Conservation (phyloP, 257 asterid genomes). For the Mentha longifolia region DNA sequence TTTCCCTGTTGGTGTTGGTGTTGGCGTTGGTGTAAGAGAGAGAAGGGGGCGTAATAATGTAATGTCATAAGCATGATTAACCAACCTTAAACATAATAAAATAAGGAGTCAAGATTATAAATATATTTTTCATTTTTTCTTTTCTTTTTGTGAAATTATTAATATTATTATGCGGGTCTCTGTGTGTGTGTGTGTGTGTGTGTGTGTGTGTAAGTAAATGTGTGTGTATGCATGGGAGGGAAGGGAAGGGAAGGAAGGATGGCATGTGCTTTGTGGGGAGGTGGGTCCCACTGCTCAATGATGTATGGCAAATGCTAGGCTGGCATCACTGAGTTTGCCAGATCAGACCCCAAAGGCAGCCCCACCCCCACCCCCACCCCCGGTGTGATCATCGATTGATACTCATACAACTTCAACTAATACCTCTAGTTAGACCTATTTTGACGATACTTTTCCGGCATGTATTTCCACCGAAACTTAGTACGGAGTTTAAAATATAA, state of each 20-base stretch:
- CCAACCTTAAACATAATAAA: slow-evolving; percentile 35
- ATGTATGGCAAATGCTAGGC: slow-evolving; percentile 79
- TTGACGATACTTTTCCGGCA: too few relatives aligned
- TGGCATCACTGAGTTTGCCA: slow-evolving; percentile 90
- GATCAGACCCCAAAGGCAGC: slow-evolving; percentile 66
- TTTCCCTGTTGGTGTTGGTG: neutral
- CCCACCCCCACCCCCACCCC: slow-evolving; percentile 44
- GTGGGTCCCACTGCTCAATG: slow-evolving; percentile 66
- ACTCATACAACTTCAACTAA: too few relatives aligned
- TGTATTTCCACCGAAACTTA: too few relatives aligned
- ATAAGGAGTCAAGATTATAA: slow-evolving; percentile 21
- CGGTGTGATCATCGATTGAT: too few relatives aligned
- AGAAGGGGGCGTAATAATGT: slow-evolving; percentile 29
- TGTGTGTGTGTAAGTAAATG: slow-evolving; percentile 9
- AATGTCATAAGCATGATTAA: slow-evolving; percentile 33
- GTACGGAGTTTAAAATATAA: too few relatives aligned
- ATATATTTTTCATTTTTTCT: slow-evolving; percentile 3
- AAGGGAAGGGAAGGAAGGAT: slow-evolving; percentile 29
- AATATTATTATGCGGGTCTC: neutral
- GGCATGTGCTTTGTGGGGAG: slow-evolving; percentile 72
- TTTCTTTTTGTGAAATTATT: neutral
- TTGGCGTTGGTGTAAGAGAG: neutral
- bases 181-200: slow-evolving; percentile 35
- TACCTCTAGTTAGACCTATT: too few relatives aligned
- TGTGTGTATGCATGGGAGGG: slow-evolving; percentile 47